phyloP scores from a whole-genome alignment of 164 flowering plant genomes.

The Annona squamosa region DNA sequence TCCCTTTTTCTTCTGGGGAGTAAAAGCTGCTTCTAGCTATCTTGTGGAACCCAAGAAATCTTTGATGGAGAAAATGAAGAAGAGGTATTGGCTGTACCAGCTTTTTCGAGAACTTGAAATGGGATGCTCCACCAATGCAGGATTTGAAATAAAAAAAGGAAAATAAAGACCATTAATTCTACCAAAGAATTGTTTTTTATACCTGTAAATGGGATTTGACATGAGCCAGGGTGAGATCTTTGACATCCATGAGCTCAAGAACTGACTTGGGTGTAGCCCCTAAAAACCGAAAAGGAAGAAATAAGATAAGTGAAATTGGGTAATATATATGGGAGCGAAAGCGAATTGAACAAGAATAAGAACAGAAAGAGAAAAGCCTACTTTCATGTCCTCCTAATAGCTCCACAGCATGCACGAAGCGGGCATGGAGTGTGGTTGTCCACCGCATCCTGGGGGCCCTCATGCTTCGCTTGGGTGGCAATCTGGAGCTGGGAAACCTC shows the following conservation, averaged over 20 bases:
- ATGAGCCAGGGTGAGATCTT: slow-evolving; percentile 97
- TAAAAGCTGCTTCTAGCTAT: slow-evolving; percentile 7
- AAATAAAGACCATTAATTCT: neutral
- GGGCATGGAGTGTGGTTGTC: slow-evolving; percentile 92
- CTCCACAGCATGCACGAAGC: slow-evolving; percentile 96
- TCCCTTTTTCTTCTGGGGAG: neutral
- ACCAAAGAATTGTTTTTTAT: slow-evolving; percentile 1
- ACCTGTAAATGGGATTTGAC: slow-evolving; percentile 99
- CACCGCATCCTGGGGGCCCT: slow-evolving; percentile 97
- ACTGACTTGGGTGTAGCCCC: slow-evolving; percentile 99
- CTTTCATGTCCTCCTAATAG: slow-evolving; percentile 99
- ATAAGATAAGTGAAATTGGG: neutral
- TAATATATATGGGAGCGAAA: no score
- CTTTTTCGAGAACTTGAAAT: neutral
- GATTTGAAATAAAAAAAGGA: neutral
- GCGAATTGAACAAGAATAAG: neutral
- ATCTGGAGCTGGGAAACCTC: slow-evolving; percentile 48
- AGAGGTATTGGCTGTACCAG: neutral
- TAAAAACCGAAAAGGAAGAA: slow-evolving; percentile 14
- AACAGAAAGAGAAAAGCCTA: slow-evolving; percentile 20
- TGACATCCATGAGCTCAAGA: slow-evolving; percentile 99
- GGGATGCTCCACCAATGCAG: neutral
- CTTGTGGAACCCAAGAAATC: neutral
- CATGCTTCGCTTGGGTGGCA: slow-evolving; percentile 75
- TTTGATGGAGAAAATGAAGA: neutral